phyloP scores from a whole-genome alignment of 2,329 filamentous ascomycete species.

The Gnomoniopsis smithogilvyi region DNA sequence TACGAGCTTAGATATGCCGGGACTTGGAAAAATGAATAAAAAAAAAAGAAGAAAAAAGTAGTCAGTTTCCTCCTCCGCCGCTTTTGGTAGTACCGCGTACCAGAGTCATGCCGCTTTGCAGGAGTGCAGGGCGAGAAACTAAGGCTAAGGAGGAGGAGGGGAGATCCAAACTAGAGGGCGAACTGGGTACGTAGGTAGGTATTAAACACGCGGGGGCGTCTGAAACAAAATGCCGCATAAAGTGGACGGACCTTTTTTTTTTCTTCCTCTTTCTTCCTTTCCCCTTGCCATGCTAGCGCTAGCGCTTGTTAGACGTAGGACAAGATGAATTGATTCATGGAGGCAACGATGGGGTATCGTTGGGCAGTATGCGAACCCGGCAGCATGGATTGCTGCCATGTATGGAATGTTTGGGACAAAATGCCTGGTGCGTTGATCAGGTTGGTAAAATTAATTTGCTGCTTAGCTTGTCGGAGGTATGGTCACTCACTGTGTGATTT shows the following conservation, averaged over 20 bases:
- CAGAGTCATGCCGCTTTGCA: no score
- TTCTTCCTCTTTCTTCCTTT: no score
- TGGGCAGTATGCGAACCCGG: background rate
- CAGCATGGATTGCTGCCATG: background rate
- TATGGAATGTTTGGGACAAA: no score
- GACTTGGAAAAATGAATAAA: no score
- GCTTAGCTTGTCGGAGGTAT: no score
- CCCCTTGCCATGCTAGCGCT: background rate
- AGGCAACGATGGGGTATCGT: background rate
- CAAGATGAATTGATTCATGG: background rate
- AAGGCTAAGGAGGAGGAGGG: background rate
- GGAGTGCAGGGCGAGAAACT: no score
- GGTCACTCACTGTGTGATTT: no score
- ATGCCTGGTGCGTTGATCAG: no score
- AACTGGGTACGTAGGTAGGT: no score
- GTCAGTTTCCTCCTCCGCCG: background rate
- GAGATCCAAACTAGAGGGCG: background rate
- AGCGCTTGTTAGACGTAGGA: background rate
- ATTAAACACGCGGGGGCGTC: constrained; percentile 1
- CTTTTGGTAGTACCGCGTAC: background rate
- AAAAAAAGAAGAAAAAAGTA: no score
- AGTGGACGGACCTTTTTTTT: background rate
- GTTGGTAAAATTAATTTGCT: no score
- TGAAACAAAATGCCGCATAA: constrained; percentile 17
- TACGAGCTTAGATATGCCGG: no score